phyloP scores from a whole-genome alignment of 495 filamentous ascomycete species.

The Podospora pseudocomata region DNA sequence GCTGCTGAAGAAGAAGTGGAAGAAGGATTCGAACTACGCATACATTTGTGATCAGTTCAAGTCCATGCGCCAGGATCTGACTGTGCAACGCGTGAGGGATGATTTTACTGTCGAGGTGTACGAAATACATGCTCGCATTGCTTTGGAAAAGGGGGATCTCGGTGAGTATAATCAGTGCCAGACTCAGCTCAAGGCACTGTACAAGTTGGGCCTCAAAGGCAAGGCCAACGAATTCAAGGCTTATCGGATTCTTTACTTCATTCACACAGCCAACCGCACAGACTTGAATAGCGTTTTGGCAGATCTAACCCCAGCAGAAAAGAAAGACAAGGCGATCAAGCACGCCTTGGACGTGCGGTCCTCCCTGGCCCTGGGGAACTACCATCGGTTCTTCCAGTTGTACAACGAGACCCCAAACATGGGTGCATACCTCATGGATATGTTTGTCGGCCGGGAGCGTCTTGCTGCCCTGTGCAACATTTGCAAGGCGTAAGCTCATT shows the following conservation, averaged over 20 bases:
- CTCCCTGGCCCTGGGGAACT: conserved; percentile 87
- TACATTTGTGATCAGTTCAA: conserved; percentile 99
- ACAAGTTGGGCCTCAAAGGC: conserved; percentile 79
- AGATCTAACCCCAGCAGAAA: conserved; percentile 97
- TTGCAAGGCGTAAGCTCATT: conserved; percentile 79
- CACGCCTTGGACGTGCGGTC: conserved; percentile 92
- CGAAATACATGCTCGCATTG: conserved; percentile 96
- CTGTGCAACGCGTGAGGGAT: conserved; percentile 93
- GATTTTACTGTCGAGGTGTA: conserved; percentile 95
- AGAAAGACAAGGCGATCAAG: conserved; percentile 73
- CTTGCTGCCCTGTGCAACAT: conserved; percentile 84
- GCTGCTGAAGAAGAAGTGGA: conserved; percentile 90
- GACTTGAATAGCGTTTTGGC: conserved; percentile 96
- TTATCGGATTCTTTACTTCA: conserved; percentile 99
- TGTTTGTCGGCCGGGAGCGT: conserved; percentile 93
- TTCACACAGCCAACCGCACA: conserved; percentile 97
- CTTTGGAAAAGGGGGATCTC: conserved; percentile 95
- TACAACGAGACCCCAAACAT: conserved; percentile 95
- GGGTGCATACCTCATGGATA: conserved; percentile 98
- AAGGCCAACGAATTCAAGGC: conserved; percentile 95
- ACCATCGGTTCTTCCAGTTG: conserved; percentile 93
- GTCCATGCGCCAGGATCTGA: conserved; percentile 95
- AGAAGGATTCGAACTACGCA: conserved; percentile 83
- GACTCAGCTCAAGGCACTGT: conserved; percentile 89
- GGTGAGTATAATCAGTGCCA: conserved; percentile 99